Base-by-base conservation (phyloP, 2,329 filamentous ascomycete species). In the Trichoderma endophyticum region DNA sequence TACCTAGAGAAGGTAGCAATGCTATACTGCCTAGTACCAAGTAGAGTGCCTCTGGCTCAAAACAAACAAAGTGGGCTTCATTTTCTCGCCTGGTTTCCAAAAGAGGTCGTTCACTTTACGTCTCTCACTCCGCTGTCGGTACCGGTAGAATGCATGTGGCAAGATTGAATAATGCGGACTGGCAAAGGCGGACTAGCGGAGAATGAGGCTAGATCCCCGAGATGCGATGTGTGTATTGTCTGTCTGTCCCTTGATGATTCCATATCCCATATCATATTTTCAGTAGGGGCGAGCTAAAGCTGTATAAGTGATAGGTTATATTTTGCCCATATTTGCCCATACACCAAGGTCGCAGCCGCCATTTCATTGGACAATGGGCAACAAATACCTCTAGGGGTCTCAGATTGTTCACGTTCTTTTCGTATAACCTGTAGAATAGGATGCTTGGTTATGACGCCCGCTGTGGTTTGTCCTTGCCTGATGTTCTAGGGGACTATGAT, bases 241-340 rank as follows among this genome's bases (percentile, higher is more conserved):
- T 54, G 48, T 21, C 48, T 54, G 48, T 54, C n/a, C 21, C 48
- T 54, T 6, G 48, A 43, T 43, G 39, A 24, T 24, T 54, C n/a
- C 21, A 54, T 54, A 54, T 54, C 11, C 48, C 48, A 24, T 54
- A 21, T 54, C n/a, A 14, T 54, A 24, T 54, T 24, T 24, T 24
- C n/a, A 2, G 48, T 14, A 54, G 48, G 48, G 39, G 48, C 21
- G 21, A 21, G 21, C 48, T 21, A 21, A 54, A 30, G 30, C 63
- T 66, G 48, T 66, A 21, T 54, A 66, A 64, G 62, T 64, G 62
- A 64, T 51, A 32, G 43, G 62, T 64, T 64, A 64, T 51, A 51
- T 51, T 64, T 43, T 64, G 26, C n/a, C 43, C 43, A 51, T 12
- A 51, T 1, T 43, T 43, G 39, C 39, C 61, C 56, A 34, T n/a